Base-by-base conservation (phyloP, 2,329 filamentous ascomycete genomes). In the Trichoderma sp. region DNA sequence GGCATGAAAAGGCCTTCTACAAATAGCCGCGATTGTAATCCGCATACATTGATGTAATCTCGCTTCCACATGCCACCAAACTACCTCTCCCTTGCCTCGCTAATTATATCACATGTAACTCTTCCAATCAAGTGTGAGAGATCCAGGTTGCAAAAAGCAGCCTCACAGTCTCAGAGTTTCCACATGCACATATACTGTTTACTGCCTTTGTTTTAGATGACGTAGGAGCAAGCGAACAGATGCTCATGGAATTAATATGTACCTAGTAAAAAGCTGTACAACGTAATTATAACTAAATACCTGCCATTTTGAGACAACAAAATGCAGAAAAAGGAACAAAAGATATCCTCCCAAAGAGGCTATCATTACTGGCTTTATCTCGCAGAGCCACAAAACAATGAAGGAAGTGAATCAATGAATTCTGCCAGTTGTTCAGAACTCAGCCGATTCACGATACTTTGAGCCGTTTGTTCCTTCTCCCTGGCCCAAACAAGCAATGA, bases 331-430 rank as follows among this genome's bases (percentile, higher is more conserved):
- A 21, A 21, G 59, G 21, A 11, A 57, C 27, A 19, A 33, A 57
- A 31, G 7, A 21, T 49, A 49, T n/a, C 6, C n/a, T 10, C 40
- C n/a, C 19, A 14, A 33, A 35, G 33, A 21, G 49, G 37, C 14
- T 47, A 37, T n/a, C 13, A 35, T 47, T 37, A 21, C 33, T 56
- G 62, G 19, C 19, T 19, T 43, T 13, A 19, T 35, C 21, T 65
- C 49, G 53, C 35, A 29, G 52, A 53, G 19, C n/a, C 2, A 8
- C 62, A 24, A 49, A 27, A n/a, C 21, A 40, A 47, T 16, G 53
- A 53, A 37, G 47, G 47, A 66, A 66, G 62, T 66, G 62, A 66
- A 66, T 66, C 37, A 40, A 57, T 37, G 33, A 27, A 14, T 7
- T 24, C 49, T 58, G 37, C 27, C 62, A n/a, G 27, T 53, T 35